Percentiles rank a stretch among this genome's conserved stretches.
These are phyloP conservation scores for Penicillium corylophilum DNA, from an alignment of 2,329 filamentous ascomycete species.

Conservation along the genomic window DNA sequence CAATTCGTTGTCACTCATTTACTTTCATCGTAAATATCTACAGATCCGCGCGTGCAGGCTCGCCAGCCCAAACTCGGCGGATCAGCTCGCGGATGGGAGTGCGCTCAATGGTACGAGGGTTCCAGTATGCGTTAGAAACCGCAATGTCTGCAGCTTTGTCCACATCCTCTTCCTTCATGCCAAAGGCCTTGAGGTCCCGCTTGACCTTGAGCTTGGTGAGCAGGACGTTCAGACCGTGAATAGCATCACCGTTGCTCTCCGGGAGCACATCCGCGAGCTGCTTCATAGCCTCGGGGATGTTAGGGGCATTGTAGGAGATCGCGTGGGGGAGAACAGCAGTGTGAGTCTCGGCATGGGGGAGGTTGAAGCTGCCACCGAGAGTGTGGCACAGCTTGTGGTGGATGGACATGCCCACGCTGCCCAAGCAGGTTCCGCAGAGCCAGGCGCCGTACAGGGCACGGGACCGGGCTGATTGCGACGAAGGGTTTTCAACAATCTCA, in stretches of 20 bases:
- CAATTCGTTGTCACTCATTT: background rate
- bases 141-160: conserved; percentile 61
- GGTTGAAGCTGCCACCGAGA: conserved; percentile 61
- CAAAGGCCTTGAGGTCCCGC: conserved; percentile 54
- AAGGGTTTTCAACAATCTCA: conserved; percentile 49
- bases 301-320: conserved; percentile 61
- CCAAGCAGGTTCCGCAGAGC: conserved; percentile 62
- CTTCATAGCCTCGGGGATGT: conserved; percentile 53
- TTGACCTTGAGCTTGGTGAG: conserved; percentile 55
- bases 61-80: conserved; percentile 61
- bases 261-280: conserved; percentile 56
- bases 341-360: conserved; percentile 66
- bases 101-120: conserved; percentile 56
- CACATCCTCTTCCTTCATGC: conserved; percentile 62
- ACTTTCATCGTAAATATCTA: conserved; percentile 29
- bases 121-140: conserved; percentile 59
- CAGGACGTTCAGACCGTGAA: conserved; percentile 57
- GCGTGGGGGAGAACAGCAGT: conserved; percentile 63
- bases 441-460: conserved; percentile 62
- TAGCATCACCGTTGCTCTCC: conserved; percentile 58
- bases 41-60: conserved; percentile 55
- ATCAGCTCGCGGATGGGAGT: conserved; percentile 56
- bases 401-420: conserved; percentile 61
- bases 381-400: conserved; percentile 69
- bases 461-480: conserved; percentile 49